Evolutionary conservation across 1,284 basidiomycete species (phyloP).

Genomic region (Irpex sp.): DNA sequence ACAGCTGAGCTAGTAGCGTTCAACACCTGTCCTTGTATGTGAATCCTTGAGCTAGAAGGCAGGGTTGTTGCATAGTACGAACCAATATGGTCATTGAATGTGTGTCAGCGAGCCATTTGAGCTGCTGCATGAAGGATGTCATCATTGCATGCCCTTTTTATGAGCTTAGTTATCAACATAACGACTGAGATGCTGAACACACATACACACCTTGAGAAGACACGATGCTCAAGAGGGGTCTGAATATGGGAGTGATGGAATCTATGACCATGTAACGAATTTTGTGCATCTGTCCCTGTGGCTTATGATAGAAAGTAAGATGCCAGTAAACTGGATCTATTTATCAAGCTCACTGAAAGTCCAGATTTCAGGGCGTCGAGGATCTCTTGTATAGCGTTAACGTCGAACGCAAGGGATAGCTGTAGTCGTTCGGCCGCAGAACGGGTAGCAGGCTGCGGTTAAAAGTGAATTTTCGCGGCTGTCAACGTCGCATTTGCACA

Average conservation of each 20-base stretch:
- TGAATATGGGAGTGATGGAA: slow-evolving; percentile 58
- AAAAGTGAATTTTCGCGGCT: not conserved
- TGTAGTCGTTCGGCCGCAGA: slow-evolving; percentile 31
- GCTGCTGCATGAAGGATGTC: slow-evolving; percentile 61
- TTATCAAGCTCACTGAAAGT: slow-evolving; percentile 11
- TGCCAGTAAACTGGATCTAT: slow-evolving; percentile 1
- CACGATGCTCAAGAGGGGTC: slow-evolving; percentile 54
- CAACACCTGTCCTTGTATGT: slow-evolving; percentile 32
- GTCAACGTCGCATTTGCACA: not conserved
- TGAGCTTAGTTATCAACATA: not conserved
- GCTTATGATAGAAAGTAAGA: not conserved
- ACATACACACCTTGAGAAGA: slow-evolving; percentile 50
- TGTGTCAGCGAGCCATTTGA: slow-evolving; percentile 45
- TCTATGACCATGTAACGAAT: slow-evolving; percentile 57
- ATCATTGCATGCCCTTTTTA: slow-evolving; percentile 60
- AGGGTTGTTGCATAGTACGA: slow-evolving; percentile 14
- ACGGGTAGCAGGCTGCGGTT: slow-evolving; percentile 24
- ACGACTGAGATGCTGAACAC: not conserved
- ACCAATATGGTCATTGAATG: slow-evolving; percentile 48
- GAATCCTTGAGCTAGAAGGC: slow-evolving; percentile 31
- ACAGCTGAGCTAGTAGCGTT: slow-evolving; percentile 36
- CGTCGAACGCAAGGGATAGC: slow-evolving; percentile 53
- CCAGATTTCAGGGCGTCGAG: slow-evolving; percentile 32
- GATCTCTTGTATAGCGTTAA: slow-evolving; percentile 44
- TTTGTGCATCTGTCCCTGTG: slow-evolving; percentile 13